Conservation (phyloP, 352 stramenopile genomes). For the Phytophthora pisi region DNA sequence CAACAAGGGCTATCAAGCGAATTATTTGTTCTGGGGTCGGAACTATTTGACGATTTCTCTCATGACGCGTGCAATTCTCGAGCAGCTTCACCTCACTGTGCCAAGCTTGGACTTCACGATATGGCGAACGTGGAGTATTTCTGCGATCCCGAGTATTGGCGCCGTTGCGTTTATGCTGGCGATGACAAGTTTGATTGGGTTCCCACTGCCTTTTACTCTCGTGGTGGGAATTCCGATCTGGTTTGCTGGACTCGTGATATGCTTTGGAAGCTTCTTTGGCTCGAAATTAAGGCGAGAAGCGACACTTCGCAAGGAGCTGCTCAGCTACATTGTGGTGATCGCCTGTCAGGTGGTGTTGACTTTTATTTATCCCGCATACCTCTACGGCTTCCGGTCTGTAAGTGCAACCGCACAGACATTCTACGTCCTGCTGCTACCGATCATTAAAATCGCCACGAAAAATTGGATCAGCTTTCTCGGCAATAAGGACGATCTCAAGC, state of each 20-base stretch:
- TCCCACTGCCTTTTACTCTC: constrained; percentile 53
- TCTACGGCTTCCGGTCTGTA: constrained; percentile 44
- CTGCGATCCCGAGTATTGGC: constrained; percentile 26
- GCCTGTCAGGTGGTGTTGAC: constrained; percentile 41
- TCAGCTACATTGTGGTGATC: constrained; percentile 39
- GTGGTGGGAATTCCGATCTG: constrained; percentile 34
- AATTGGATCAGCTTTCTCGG: constrained; percentile 41
- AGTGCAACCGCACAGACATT: constrained; percentile 29
- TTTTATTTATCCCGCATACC: constrained; percentile 59
- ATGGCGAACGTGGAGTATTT: constrained; percentile 11
- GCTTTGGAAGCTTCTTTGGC: constrained; percentile 34
- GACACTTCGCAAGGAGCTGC: constrained; percentile 20
- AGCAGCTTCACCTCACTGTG: constrained; percentile 26
- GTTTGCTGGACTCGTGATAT: constrained; percentile 30
- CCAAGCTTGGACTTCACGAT: constrained; percentile 25
- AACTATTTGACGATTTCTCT: constrained; percentile 31
- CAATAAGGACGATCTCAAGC: constrained; percentile 38
- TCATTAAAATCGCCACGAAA: constrained; percentile 48
- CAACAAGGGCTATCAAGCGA: constrained; percentile 19
- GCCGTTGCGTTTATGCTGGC: constrained; percentile 36
- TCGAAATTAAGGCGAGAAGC: constrained; percentile 25
- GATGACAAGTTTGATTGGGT: constrained; percentile 37
- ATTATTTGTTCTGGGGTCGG: constrained; percentile 32
- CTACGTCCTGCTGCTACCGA: constrained; percentile 36
- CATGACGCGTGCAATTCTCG: constrained; percentile 28